These are phyloP conservation scores for Rhizophlyctis rosea DNA, from an alignment of 192 early-diverging fungal species.

Conservation along the genomic window DNA sequence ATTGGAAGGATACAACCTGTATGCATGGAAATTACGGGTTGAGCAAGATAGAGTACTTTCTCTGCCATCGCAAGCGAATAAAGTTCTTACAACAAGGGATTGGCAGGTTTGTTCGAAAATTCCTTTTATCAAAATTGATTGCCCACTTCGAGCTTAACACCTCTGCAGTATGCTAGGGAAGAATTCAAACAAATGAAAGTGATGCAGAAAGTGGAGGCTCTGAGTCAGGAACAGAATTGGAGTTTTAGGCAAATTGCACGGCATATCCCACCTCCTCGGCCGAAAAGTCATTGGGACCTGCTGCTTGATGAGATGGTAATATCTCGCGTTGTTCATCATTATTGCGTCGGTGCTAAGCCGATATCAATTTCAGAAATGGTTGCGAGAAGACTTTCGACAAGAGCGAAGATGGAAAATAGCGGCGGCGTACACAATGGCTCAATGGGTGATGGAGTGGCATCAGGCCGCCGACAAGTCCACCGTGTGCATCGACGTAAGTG, in stretches of 20 bases:
- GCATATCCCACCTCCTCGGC: slow-evolving; percentile 51
- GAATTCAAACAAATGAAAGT: slow-evolving; percentile 66
- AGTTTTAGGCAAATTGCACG: slow-evolving; percentile 72
- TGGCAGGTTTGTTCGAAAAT: slow-evolving; percentile 58
- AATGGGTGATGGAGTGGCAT: slow-evolving; percentile 76
- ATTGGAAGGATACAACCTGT: slow-evolving; percentile 42
- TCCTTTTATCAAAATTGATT: background rate
- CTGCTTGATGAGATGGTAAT: slow-evolving; percentile 76
- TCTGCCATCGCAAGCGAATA: slow-evolving; percentile 59
- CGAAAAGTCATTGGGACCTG: slow-evolving; percentile 71
- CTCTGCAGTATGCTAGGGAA: slow-evolving; percentile 63
- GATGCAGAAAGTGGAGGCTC: slow-evolving; percentile 63
- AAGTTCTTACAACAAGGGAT: slow-evolving; percentile 67
- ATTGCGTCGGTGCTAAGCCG: background rate
- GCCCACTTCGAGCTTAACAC: background rate
- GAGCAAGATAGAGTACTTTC: slow-evolving; percentile 56
- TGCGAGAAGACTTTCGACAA: slow-evolving; percentile 74
- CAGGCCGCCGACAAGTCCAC: slow-evolving; percentile 57
- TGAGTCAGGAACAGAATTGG: slow-evolving; percentile 70
- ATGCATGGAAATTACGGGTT: slow-evolving; percentile 50
- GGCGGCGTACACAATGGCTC: slow-evolving; percentile 59
- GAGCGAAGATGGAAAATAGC: slow-evolving; percentile 82
- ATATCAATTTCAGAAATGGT: slow-evolving; percentile 63
- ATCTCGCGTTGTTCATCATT: background rate
- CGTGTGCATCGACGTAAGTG: slow-evolving; percentile 61